These are phyloP conservation scores for Histomonas meleagridis DNA, from an alignment of 208 protist genomes.

Conservation along the genomic window DNA sequence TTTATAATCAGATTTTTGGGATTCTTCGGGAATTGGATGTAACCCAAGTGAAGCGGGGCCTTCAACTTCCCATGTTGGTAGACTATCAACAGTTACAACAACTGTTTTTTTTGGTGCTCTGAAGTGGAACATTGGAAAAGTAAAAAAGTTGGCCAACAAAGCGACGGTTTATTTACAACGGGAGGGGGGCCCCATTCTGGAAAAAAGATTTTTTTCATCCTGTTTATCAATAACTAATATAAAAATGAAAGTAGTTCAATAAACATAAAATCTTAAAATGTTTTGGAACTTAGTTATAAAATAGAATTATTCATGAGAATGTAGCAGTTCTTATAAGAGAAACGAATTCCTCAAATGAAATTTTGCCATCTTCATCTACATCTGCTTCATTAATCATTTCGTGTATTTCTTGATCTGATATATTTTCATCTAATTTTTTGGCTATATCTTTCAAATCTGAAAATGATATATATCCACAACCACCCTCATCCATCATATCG, in stretches of 20 bases:
- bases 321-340: not conserved
- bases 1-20: not conserved
- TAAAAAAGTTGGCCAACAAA: no score
- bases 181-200: no score
- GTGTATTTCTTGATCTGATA: constrained; percentile 63
- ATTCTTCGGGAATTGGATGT: not conserved
- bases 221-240: no score
- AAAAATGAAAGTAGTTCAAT: no score
- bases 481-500: constrained; percentile 49
- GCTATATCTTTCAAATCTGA: constrained; percentile 73
- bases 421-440: constrained; percentile 64
- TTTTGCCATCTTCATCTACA: constrained; percentile 59
- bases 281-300: no score
- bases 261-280: no score
- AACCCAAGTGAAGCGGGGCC: not conserved
- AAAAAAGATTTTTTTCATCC: no score
- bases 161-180: no score
- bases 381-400: constrained; percentile 69
- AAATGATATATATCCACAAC: constrained; percentile 69
- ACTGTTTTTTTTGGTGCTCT: no score
- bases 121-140: no score
- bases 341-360: constrained; percentile 58
- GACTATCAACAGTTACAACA: not conserved
- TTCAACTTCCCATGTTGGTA: not conserved
- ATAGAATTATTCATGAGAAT: no score